Percentiles rank a stretch among this genome's conserved stretches.
These are phyloP conservation scores for Rhizoclosmatium globosum DNA, from an alignment of 192 early-diverging fungal genomes.

Conservation along the genomic window DNA sequence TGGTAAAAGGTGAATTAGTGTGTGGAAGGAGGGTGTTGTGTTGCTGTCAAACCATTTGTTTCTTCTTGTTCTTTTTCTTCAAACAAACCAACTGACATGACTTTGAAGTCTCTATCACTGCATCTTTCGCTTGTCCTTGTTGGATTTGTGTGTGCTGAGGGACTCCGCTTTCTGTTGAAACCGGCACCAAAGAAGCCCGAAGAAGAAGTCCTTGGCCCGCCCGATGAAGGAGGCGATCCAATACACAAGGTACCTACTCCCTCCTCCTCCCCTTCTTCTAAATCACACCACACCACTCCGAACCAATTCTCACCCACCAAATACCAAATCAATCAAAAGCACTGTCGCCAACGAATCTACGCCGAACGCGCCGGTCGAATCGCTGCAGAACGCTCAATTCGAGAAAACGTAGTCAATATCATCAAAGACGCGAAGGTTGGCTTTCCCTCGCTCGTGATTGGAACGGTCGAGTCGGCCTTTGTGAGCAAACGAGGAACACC, in stretches of 20 bases:
- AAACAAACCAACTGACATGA: neutral
- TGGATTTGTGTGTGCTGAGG: neutral
- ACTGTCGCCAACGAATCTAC: constrained; percentile 35
- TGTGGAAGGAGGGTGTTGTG: neutral
- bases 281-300: neutral
- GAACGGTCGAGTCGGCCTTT: constrained; percentile 36
- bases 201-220: neutral
- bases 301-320: neutral
- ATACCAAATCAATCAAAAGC: neutral
- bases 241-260: neutral
- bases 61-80: neutral
- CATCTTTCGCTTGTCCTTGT: neutral
- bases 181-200: neutral
- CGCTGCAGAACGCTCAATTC: constrained; percentile 43
- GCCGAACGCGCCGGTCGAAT: constrained; percentile 47
- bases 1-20: neutral
- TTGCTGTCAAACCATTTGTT: neutral
- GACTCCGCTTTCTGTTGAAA: neutral
- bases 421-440: constrained; percentile 36
- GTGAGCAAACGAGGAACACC: constrained; percentile 46
- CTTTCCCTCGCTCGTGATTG: constrained; percentile 47
- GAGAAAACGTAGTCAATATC: constrained; percentile 40
- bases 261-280: neutral
- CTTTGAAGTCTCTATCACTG: neutral
- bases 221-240: neutral